phyloP scores from a whole-genome alignment of 257 asterid species.

The Cynanchum wilfordii region DNA sequence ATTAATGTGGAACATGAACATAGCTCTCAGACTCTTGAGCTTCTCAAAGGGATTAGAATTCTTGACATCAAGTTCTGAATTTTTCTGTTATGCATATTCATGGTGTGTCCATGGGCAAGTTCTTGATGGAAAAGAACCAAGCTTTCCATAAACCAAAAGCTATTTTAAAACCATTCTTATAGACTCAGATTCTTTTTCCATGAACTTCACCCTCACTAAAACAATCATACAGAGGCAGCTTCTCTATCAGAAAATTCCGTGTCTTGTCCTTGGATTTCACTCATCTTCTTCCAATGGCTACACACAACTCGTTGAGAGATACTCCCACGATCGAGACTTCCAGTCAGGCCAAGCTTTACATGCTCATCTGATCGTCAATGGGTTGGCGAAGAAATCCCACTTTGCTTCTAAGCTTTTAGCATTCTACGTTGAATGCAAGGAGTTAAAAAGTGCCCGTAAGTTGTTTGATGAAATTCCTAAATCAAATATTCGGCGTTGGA shows the following conservation, averaged over 20 bases:
- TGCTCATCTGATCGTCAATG: constrained; percentile 48
- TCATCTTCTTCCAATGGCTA: constrained; percentile 26
- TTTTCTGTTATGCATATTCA: no score
- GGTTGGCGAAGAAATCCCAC: constrained; percentile 31
- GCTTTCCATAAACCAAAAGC: no score
- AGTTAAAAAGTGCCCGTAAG: constrained; percentile 34
- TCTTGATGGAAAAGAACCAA: no score
- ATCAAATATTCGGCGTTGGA: constrained; percentile 48
- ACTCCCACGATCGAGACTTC: constrained; percentile 30
- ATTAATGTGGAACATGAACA: no score
- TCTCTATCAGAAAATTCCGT: constrained; percentile 8
- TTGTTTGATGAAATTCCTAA: constrained; percentile 64
- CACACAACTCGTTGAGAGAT: constrained; percentile 35
- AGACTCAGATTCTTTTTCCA: not conserved
- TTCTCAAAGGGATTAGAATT: no score
- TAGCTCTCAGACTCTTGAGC: no score
- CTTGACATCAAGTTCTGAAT: no score
- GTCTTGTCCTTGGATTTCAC: constrained; percentile 9
- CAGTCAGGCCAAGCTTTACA: constrained; percentile 46
- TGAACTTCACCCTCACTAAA: not conserved
- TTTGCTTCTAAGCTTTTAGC: constrained; percentile 45
- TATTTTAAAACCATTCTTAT: no score
- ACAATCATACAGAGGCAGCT: not conserved
- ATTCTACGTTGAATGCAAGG: constrained; percentile 39
- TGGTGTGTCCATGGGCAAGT: no score